Evolutionary conservation across 1,139 yeast genomes (phyloP).

Genomic region (Hyphopichia pseudoburtonii): DNA sequence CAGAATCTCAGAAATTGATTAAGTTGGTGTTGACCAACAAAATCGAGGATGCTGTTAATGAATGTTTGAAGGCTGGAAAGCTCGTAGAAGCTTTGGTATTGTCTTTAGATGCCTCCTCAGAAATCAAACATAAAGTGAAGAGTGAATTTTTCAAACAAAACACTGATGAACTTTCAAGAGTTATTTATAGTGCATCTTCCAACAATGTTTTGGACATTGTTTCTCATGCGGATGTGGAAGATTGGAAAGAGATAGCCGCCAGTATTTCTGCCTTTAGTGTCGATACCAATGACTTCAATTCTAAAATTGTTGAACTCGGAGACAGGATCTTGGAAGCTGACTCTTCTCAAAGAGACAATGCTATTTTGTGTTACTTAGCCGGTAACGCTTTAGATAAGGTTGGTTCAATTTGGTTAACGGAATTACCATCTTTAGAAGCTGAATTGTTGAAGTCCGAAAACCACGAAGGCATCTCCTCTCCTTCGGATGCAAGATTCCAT

Average conservation of each 20-base stretch:
- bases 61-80: slow-evolving; percentile 62
- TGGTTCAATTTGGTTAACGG: slow-evolving; percentile 80
- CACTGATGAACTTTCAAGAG: slow-evolving; percentile 67
- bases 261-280: slow-evolving; percentile 61
- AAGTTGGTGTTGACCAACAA: slow-evolving; percentile 64
- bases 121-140: slow-evolving; percentile 65
- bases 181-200: slow-evolving; percentile 64
- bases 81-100: slow-evolving; percentile 80
- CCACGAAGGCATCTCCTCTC: slow-evolving; percentile 45
- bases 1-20: slow-evolving; percentile 45
- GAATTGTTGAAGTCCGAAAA: slow-evolving; percentile 45
- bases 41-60: slow-evolving; percentile 63
- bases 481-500: slow-evolving; percentile 82
- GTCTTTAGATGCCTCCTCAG: slow-evolving; percentile 69
- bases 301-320: slow-evolving; percentile 68
- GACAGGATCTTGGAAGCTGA: slow-evolving; percentile 51
- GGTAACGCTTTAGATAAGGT: slow-evolving; percentile 82
- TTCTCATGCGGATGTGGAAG: slow-evolving; percentile 67
- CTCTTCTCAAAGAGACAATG: slow-evolving; percentile 58
- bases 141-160: slow-evolving; percentile 66
- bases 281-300: slow-evolving; percentile 47
- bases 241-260: slow-evolving; percentile 84
- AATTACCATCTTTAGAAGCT: slow-evolving; percentile 60
- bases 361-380: slow-evolving; percentile 75
- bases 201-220: slow-evolving; percentile 71